A percentile compares a stretch with the other conserved stretches of the same genome.
These are phyloP conservation scores for Luzula sylvatica DNA, from an alignment of 176 grass and related monocot species.

Conservation along the genomic window DNA sequence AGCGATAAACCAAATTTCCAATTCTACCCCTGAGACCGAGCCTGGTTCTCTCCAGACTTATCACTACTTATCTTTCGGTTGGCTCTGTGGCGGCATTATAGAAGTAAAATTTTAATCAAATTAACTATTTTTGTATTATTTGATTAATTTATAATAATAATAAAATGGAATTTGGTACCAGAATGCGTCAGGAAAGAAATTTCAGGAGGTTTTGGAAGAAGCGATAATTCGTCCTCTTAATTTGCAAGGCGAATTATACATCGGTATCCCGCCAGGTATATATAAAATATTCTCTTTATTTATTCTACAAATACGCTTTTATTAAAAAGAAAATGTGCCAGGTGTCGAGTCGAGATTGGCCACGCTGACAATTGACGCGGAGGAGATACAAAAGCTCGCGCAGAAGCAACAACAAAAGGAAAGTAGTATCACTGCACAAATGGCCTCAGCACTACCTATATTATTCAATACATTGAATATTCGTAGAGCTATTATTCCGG, in stretches of 20 bases:
- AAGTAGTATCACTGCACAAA: no score
- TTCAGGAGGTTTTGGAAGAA: conserved; percentile 87
- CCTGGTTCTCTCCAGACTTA: conserved; percentile 78
- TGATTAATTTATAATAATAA: conserved; percentile 16
- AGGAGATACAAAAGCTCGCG: conserved; percentile 53
- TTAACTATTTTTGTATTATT: conserved; percentile 15
- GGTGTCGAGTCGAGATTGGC: conserved; percentile 82
- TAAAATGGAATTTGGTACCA: conserved; percentile 25
- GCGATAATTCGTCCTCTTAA: conserved; percentile 92
- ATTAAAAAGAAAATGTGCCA: conserved; percentile 21
- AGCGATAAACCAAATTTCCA: conserved; percentile 38
- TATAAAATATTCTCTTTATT: no score
- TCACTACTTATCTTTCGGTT: conserved; percentile 95
- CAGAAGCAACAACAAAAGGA: conserved; percentile 24
- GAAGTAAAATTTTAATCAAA: conserved; percentile 48
- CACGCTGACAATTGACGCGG: conserved; percentile 56
- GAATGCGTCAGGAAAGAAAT: conserved; percentile 84
- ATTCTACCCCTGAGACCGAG: conserved; percentile 55
- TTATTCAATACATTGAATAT: conserved; percentile 84
- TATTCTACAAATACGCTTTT: no score
- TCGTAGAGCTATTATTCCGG: conserved; percentile 73
- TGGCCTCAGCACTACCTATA: conserved; percentile 42
- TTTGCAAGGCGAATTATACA: conserved; percentile 80
- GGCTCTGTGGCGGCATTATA: conserved; percentile 92
- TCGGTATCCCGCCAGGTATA: conserved; percentile 97